These are phyloP conservation scores for Phytopythium sindhum DNA, from an alignment of 352 stramenopile genomes.

Conservation along the genomic window DNA sequence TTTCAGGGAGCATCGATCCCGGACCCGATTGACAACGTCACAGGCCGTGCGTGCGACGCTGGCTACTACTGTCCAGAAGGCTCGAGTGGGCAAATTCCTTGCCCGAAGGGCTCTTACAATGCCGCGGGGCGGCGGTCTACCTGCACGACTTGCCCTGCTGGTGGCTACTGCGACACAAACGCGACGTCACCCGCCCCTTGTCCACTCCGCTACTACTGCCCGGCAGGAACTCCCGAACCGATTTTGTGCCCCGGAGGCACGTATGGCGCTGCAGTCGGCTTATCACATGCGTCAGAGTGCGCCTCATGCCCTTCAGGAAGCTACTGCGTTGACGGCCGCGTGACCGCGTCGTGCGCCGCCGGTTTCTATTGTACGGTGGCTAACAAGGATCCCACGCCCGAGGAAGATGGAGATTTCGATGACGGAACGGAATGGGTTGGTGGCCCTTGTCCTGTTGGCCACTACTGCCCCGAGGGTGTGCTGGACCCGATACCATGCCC, in stretches of 20 bases:
- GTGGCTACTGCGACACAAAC: slow-evolving; percentile 70
- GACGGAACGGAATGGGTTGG: slow-evolving; percentile 22
- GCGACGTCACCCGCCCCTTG: slow-evolving; percentile 45
- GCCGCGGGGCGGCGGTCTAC: slow-evolving; percentile 33
- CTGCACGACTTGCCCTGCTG: slow-evolving; percentile 52
- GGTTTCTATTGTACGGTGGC: slow-evolving; percentile 82
- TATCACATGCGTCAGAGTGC: slow-evolving; percentile 52
- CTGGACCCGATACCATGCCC: slow-evolving; percentile 69
- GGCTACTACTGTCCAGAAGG: slow-evolving; percentile 70
- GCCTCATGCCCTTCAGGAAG: slow-evolving; percentile 63
- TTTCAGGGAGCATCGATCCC: slow-evolving; percentile 50
- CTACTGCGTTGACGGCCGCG: slow-evolving; percentile 71
- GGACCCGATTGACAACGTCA: slow-evolving; percentile 48
- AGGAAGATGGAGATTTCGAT: slow-evolving; percentile 2
- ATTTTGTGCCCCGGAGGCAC: slow-evolving; percentile 77
- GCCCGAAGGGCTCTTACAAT: slow-evolving; percentile 72
- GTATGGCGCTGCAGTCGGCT: slow-evolving; percentile 49
- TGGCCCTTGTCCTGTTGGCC: slow-evolving; percentile 65
- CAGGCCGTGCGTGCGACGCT: slow-evolving; percentile 48
- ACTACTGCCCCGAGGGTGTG: slow-evolving; percentile 74
- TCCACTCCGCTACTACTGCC: slow-evolving; percentile 70
- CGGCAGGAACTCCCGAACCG: slow-evolving; percentile 35
- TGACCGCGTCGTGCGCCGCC: slow-evolving; percentile 72
- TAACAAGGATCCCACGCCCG: slow-evolving; percentile 60
- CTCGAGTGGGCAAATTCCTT: slow-evolving; percentile 46